Conservation (phyloP, 306 rosid genomes). For the Malus sieversii region DNA sequence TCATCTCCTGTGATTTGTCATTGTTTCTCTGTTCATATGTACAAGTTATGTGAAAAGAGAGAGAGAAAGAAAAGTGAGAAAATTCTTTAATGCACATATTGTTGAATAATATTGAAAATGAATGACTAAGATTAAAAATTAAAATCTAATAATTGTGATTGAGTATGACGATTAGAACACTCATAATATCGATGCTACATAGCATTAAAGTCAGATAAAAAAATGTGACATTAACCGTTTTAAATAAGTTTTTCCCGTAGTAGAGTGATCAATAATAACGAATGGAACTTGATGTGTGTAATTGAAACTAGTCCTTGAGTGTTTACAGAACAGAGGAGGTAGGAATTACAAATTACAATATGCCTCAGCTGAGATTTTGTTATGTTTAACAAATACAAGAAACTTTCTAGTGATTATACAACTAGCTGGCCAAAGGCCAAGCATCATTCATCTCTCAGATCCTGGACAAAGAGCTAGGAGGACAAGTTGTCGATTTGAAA, state of each 20-base stretch:
- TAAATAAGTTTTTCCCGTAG: too few relatives aligned
- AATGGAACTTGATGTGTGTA: neutral
- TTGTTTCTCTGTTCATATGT: neutral
- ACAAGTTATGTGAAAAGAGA: too few relatives aligned
- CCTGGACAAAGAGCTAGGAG: neutral
- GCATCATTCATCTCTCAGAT: neutral
- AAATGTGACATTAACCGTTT: too few relatives aligned
- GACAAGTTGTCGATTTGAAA: neutral
- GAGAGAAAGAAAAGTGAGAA: too few relatives aligned
- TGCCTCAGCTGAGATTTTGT: neutral
- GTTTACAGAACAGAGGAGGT: neutral
- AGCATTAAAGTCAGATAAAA: too few relatives aligned
- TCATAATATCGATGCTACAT: too few relatives aligned
- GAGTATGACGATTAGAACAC: neutral
- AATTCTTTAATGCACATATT: too few relatives aligned
- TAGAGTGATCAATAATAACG: neutral
- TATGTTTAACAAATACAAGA: neutral
- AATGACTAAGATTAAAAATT: too few relatives aligned
- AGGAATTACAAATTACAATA: neutral
- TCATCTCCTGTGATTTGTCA: neutral
- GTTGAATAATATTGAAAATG: too few relatives aligned
- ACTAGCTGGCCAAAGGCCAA: neutral
- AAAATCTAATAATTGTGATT: too few relatives aligned
- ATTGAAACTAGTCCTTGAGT: neutral
- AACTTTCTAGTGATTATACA: neutral